Evolutionary conservation across 495 filamentous ascomycete species (phyloP).

Genomic region (Trichocladium uniseriatum): DNA sequence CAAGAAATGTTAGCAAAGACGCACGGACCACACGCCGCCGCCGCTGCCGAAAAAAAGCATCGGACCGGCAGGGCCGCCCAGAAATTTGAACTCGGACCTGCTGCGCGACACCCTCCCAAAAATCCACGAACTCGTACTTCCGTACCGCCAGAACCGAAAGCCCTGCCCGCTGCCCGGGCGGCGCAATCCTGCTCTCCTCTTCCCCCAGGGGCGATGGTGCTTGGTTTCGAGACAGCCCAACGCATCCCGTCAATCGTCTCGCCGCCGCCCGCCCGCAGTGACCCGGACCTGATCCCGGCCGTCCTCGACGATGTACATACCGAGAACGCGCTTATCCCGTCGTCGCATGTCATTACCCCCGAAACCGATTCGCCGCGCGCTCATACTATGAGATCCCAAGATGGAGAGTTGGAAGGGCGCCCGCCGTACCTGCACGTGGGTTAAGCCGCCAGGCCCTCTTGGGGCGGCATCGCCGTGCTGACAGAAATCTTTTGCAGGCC

Average conservation of each 20-base stretch:
- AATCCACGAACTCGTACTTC: neutral
- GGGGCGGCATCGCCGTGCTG: neutral
- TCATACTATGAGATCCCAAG: slow-evolving; percentile 33
- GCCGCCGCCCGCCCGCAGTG: slow-evolving; percentile 8
- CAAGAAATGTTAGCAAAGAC: too few species aligned
- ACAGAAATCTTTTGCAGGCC: slow-evolving; percentile 49
- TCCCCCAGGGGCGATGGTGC: slow-evolving; percentile 21
- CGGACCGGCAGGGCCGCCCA: slow-evolving; percentile 6
- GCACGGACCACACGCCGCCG: slow-evolving; percentile 12
- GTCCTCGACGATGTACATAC: slow-evolving; percentile 32
- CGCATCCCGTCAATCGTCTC: slow-evolving; percentile 4
- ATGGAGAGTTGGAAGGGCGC: slow-evolving; percentile 36
- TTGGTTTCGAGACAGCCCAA: slow-evolving; percentile 22
- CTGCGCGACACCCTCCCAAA: slow-evolving; percentile 1
- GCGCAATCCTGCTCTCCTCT: slow-evolving; percentile 14
- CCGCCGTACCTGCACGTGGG: slow-evolving; percentile 40
- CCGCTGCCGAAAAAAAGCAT: slow-evolving; percentile 12
- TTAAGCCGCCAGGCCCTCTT: slow-evolving; percentile 1
- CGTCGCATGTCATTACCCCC: slow-evolving; percentile 23
- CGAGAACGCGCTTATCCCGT: slow-evolving; percentile 22
- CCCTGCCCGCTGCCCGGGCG: slow-evolving; percentile 17
- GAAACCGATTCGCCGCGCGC: slow-evolving; percentile 17
- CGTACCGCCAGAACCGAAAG: slow-evolving; percentile 3
- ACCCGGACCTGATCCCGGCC: slow-evolving; percentile 6
- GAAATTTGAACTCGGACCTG: slow-evolving; percentile 17